Percentiles rank a stretch among this genome's conserved stretches.
These are phyloP conservation scores for Leccinum broughii DNA, from an alignment of 768 basidiomycete genomes.

Conservation along the genomic window DNA sequence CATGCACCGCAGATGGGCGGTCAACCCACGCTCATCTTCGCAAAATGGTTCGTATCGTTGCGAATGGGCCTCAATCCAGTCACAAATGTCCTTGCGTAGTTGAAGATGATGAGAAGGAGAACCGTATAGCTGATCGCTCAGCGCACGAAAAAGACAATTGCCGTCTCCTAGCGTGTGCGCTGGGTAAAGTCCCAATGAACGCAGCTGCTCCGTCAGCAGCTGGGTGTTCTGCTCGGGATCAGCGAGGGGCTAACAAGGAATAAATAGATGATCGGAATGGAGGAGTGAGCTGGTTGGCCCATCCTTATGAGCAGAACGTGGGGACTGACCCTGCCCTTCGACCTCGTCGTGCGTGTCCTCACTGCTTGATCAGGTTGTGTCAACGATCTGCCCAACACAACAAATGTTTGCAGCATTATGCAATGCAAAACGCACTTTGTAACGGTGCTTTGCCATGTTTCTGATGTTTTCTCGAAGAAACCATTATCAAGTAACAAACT, in stretches of 20 bases:
- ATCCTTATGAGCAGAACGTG: slow-evolving; percentile 25
- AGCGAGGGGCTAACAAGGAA: slow-evolving; percentile 39
- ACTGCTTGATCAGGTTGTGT: slow-evolving; percentile 38
- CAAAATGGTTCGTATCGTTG: slow-evolving; percentile 84
- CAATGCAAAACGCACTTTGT: slow-evolving; percentile 41
- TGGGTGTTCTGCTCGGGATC: slow-evolving; percentile 66
- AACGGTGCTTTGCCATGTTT: slow-evolving; percentile 36
- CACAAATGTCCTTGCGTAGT: slow-evolving; percentile 75
- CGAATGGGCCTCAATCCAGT: slow-evolving; percentile 72
- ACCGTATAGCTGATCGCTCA: slow-evolving; percentile 86
- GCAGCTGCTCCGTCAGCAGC: slow-evolving; percentile 70
- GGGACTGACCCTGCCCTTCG: slow-evolving; percentile 54
- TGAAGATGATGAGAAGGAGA: slow-evolving; percentile 65
- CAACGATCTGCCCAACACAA: slow-evolving; percentile 28
- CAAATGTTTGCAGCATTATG: slow-evolving; percentile 26
- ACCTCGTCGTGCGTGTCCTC: slow-evolving; percentile 59
- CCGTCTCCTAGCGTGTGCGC: slow-evolving; percentile 86
- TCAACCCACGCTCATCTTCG: slow-evolving; percentile 78
- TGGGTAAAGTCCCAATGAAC: slow-evolving; percentile 81
- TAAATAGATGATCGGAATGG: slow-evolving; percentile 15
- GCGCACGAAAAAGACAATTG: slow-evolving; percentile 90
- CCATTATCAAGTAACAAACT: slow-evolving; percentile 40
- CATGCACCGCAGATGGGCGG: slow-evolving; percentile 76
- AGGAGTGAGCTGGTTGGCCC: slow-evolving; percentile 18
- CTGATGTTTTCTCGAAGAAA: slow-evolving; percentile 42